Evolutionary conservation across 116 monocot genomes (phyloP).

Genomic region (Posidonia oceanica): DNA sequence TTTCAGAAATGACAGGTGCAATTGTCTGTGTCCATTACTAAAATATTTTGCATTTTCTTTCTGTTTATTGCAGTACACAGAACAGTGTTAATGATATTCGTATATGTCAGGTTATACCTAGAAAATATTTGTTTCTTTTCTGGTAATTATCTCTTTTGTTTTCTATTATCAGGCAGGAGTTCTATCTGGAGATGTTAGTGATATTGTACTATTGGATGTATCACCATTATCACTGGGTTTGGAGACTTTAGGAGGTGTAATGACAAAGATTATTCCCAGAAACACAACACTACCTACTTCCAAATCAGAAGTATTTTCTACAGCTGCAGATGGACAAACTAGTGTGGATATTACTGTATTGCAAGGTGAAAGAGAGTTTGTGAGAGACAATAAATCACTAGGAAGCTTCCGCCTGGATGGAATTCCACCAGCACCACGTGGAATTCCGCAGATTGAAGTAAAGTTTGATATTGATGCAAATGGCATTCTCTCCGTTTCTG

Average conservation of each 20-base stretch:
- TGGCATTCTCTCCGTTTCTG: constrained; percentile 90
- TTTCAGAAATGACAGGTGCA: too few species aligned
- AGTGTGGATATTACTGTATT: constrained; percentile 95
- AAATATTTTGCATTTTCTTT: too few species aligned
- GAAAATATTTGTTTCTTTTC: too few species aligned
- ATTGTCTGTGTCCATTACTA: too few species aligned
- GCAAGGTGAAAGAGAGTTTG: constrained; percentile 97
- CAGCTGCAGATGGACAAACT: constrained; percentile 96
- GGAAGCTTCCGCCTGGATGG: constrained; percentile 97
- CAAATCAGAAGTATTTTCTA: constrained; percentile 97
- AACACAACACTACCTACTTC: constrained; percentile 95
- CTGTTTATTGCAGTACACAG: too few species aligned
- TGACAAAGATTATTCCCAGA: constrained; percentile 99
- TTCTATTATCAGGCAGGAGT: constrained; percentile 64
- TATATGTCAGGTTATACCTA: too few species aligned
- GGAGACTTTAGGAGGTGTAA: constrained; percentile 95
- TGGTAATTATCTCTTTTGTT: too few species aligned
- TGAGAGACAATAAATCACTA: constrained; percentile 88
- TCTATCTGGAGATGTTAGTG: constrained; percentile 84
- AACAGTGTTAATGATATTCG: too few species aligned
- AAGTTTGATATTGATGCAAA: constrained; percentile 99
- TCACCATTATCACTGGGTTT: constrained; percentile 82
- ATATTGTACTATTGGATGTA: constrained; percentile 94
- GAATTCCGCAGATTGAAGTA: constrained; percentile 95
- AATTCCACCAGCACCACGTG: constrained; percentile 91